Evolutionary conservation across 352 stramenopile species (phyloP).

Genomic region (Thraustochytrium sp.): DNA sequence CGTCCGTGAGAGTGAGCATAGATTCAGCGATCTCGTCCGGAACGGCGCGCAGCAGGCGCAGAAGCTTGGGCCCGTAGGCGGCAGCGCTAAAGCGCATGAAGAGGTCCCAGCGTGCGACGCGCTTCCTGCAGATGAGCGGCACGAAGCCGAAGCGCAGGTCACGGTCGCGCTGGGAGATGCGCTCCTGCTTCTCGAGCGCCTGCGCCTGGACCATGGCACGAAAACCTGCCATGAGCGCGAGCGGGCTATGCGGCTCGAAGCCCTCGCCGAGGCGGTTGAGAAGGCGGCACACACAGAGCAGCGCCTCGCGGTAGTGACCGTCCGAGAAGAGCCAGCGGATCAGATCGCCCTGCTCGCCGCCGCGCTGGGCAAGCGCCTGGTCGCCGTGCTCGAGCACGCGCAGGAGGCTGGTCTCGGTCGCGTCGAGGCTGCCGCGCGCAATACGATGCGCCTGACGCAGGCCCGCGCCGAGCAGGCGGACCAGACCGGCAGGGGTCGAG

Average conservation of each 20-base stretch:
- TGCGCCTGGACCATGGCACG: neutral
- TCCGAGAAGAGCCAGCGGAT: neutral
- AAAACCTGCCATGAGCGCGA: neutral
- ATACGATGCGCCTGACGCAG: neutral
- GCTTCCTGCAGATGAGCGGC: conserved; percentile 6
- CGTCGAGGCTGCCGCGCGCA: neutral
- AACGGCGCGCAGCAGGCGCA: neutral
- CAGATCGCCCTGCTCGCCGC: conserved; percentile 7
- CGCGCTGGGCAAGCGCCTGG: neutral
- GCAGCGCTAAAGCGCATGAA: conserved; percentile 30
- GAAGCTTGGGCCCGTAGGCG: neutral
- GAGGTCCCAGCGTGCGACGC: neutral
- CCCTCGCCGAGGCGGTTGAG: neutral
- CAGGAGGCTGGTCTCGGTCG: neutral
- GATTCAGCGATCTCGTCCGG: neutral
- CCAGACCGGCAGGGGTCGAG: neutral
- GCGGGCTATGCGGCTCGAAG: neutral
- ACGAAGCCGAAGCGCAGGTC: conserved; percentile 19
- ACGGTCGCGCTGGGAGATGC: neutral
- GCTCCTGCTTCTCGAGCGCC: conserved; percentile 7
- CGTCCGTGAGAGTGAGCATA: neutral
- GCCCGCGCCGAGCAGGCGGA: neutral
- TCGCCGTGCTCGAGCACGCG: neutral
- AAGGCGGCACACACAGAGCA: conserved; percentile 16
- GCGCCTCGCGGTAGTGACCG: neutral